Evolutionary conservation across 345 rosid species (phyloP).

Genomic region (Punica granatum): DNA sequence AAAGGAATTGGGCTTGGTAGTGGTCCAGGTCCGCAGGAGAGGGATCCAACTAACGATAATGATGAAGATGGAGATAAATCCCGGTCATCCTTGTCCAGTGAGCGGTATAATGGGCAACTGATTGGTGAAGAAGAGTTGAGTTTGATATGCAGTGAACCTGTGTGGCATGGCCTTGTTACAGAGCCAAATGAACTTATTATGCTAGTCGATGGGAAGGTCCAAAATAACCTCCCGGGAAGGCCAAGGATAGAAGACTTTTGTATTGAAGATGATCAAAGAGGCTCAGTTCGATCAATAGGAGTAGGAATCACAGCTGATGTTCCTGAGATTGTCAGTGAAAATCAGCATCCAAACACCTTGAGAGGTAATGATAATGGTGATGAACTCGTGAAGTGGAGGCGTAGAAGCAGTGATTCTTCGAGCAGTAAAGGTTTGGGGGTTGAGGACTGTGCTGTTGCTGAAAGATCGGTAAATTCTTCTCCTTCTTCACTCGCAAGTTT

Average conservation of each 20-base stretch:
- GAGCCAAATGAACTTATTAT: conserved; percentile 63
- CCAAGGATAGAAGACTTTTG: conserved; percentile 49
- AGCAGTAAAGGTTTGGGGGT: conserved; percentile 65
- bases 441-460: conserved; percentile 47
- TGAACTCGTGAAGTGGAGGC: conserved; percentile 66
- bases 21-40: conserved; percentile 70
- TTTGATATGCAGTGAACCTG: conserved; percentile 79
- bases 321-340: conserved; percentile 86
- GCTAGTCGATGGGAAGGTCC: conserved; percentile 50
- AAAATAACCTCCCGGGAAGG: conserved; percentile 35
- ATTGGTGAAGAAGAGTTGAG: conserved; percentile 78
- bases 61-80: conserved; percentile 89
- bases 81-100: conserved; percentile 90
- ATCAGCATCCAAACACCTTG: conserved; percentile 20
- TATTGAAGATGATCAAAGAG: conserved; percentile 77
- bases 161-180: conserved; percentile 93
- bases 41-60: conserved; percentile 66
- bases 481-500: conserved; percentile 62
- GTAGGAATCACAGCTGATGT: conserved; percentile 91
- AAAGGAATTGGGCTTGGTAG: conserved; percentile 76
- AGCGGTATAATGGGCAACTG: conserved; percentile 69
- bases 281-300: conserved; percentile 95
- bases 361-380: conserved; percentile 45
- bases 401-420: conserved; percentile 73
- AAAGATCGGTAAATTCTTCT: conserved; percentile 54